A percentile compares a stretch with the other conserved stretches of the same genome.
Conservation (phyloP, 169 alveolate genomes). For the Plasmodium berghei region DNA sequence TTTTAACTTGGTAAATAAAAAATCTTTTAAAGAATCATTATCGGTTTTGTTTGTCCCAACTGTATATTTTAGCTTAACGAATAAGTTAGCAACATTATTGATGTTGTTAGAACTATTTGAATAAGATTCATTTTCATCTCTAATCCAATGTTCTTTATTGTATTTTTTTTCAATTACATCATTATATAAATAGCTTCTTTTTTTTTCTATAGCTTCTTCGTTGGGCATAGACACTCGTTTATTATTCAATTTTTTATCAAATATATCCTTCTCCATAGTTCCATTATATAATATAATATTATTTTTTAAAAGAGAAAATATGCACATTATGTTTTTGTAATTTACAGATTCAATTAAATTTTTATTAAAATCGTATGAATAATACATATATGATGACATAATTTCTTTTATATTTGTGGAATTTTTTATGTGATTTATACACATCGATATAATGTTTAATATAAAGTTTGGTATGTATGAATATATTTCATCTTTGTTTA, state of each 20-base stretch:
- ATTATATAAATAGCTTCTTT: conserved; percentile 52
- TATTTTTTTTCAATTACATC: conserved; percentile 74
- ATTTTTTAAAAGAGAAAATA: conserved; percentile 58
- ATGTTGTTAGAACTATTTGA: conserved; percentile 1
- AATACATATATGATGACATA: neutral
- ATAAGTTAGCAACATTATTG: conserved; percentile 23
- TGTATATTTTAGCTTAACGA: conserved; percentile 70
- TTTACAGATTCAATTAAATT: conserved; percentile 19
- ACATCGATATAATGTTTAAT: conserved; percentile 48
- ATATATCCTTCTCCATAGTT: conserved; percentile 62
- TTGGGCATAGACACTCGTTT: neutral
- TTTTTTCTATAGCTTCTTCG: conserved; percentile 1
- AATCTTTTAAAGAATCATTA: conserved; percentile 61
- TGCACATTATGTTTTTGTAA: conserved; percentile 52
- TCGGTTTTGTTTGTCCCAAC: conserved; percentile 43
- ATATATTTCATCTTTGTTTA: conserved; percentile 45
- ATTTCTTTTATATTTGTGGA: conserved; percentile 19
- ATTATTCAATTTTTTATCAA: conserved; percentile 30
- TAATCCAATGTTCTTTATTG: conserved; percentile 13
- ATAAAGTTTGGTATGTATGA: conserved; percentile 55
- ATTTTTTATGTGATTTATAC: conserved; percentile 64
- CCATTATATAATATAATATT: conserved; percentile 20
- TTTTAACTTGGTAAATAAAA: conserved; percentile 58
- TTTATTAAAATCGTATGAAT: conserved; percentile 30
- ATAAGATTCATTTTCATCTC: neutral